Base-by-base conservation (phyloP, 768 basidiomycete species). In the Suillus ampliporus region DNA sequence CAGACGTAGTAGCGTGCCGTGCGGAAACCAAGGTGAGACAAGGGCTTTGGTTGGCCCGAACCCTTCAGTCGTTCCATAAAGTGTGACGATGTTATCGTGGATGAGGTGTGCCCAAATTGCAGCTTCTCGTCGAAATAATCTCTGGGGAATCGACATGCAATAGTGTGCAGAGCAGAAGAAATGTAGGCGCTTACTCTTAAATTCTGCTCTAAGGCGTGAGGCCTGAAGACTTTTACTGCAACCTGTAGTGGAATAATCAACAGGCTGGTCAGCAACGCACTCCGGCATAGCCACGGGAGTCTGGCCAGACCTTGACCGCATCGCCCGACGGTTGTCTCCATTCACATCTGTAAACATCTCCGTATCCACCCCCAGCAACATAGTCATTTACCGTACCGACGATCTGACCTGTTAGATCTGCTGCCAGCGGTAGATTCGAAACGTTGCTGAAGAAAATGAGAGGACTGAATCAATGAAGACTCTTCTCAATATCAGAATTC, bases 51-150 rank as follows among this genome's bases (percentile, higher is more conserved):
- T 13, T 23, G n/a, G 14, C 31, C 31, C 41, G 5, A 64, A 69
- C n/a, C 57, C 63, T 19, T 54, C 58, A 19, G 63, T 52, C 3
- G 61, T 52, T n/a, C 71, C 68, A 28, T 48, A 63, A 35, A 71
- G 61, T 4, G 63, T 61, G 1, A 72, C 43, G 15, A 72, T 58
- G 54, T 72, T 72, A 21, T 57, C 58, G 44, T 72, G 66, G 5
- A 50, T 9, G n/a, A 72, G 60, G 38, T 54, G 37, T 26, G 58
- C 62, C 71, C 71, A 72, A 13, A 69, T 66, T 8, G 58, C 59
- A 19, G 69, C 46, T 51, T 70, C 69, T 26, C 63, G 65, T 21
- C 63, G 57, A 23, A 71, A 44, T n/a, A n/a, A n/a, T 23, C 64
- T 46, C 69, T 71, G 19, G 2, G 5, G 11, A 17, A 35, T 53